Evolutionary conservation across 1,284 basidiomycete genomes (phyloP), one percentile per base, ranked within the genome.

Genomic region (Moesziomyces sp.): DNA sequence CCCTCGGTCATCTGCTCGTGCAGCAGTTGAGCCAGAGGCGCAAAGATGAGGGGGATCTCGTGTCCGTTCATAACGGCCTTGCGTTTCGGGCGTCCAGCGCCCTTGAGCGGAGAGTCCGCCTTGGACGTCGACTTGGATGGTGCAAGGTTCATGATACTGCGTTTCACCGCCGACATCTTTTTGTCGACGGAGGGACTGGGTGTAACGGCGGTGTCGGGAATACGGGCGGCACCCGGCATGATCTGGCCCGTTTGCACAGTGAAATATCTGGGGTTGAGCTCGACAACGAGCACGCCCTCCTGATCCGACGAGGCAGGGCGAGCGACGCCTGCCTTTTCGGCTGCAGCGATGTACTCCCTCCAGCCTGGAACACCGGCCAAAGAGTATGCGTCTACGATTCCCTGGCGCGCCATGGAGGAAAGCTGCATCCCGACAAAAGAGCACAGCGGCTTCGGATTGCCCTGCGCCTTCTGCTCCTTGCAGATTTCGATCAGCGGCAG

Each of bases 271-370:
- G 74, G 74, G 40, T 76, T 59, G 19, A 76, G 54, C 46, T 67
- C 63, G 44, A 76, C 63, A 1, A 43, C 53, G 6, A 61, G 46
- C 7, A 70, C 74, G 2, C 66, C 70, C 28, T 65, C 74, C 4
- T 60, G 53, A 11, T 67, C 63, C 2, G 71, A 62, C 8, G 47
- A n/a, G 44, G 61, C 62, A 28, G 63, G 42, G 10, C 77, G 54
- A 16, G 76, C 77, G 18, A 79, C 57, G 11, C 71, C 71, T 5
- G 64, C 67, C 23, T 55, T 50, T 33, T 77, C 73, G 14, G 77
- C 77, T 11, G 61, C 58, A n/a, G 67, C 66, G 13, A 79, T 65
- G 60, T 77, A 79, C n/a, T 79, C 68, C 16, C 50, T 47, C 58
- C 74, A 79, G 14, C 62, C 69, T 1, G 35, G 30, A 3, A 76